Conservation (phyloP, 1,284 basidiomycete genomes). For the Leucoagaricus sp. region DNA sequence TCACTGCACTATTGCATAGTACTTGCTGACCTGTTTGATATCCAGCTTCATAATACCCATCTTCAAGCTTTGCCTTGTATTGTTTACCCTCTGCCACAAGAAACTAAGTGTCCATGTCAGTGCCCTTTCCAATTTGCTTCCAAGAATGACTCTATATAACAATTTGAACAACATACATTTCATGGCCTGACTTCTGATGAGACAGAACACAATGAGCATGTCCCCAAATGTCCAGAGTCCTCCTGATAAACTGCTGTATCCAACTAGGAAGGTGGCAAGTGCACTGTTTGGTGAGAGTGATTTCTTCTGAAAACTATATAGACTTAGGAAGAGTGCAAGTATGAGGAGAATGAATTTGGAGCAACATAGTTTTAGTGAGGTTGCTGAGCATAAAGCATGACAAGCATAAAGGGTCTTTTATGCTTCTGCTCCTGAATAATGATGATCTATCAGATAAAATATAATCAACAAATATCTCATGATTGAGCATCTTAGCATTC, state of each 20-base stretch:
- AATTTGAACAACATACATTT: conserved; percentile 51
- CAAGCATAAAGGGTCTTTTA: too few relatives aligned
- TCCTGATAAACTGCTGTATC: conserved; percentile 64
- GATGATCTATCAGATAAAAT: too few relatives aligned
- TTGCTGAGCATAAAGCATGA: too few relatives aligned
- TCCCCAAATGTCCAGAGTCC: conserved; percentile 69
- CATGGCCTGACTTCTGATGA: conserved; percentile 82
- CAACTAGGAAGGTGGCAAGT: conserved; percentile 73
- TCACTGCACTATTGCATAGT: conserved; percentile 77
- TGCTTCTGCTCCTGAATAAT: too few relatives aligned
- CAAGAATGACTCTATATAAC: background rate
- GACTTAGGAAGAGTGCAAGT: conserved; percentile 39
- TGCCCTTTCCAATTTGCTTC: background rate
- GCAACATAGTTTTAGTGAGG: too few relatives aligned
- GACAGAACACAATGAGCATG: conserved; percentile 80
- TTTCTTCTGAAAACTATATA: conserved; percentile 48
- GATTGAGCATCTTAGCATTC: too few relatives aligned
- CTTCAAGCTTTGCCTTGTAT: conserved; percentile 78
- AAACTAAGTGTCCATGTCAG: too few relatives aligned
- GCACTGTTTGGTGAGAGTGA: conserved; percentile 77
- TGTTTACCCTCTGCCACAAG: conserved; percentile 54
- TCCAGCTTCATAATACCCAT: conserved; percentile 69
- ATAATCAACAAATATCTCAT: too few relatives aligned
- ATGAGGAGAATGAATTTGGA: conserved; percentile 27
- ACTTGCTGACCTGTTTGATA: conserved; percentile 82